Evolutionary conservation across 164 flowering plant genomes (phyloP).

Genomic region (Berberis vulgaris): DNA sequence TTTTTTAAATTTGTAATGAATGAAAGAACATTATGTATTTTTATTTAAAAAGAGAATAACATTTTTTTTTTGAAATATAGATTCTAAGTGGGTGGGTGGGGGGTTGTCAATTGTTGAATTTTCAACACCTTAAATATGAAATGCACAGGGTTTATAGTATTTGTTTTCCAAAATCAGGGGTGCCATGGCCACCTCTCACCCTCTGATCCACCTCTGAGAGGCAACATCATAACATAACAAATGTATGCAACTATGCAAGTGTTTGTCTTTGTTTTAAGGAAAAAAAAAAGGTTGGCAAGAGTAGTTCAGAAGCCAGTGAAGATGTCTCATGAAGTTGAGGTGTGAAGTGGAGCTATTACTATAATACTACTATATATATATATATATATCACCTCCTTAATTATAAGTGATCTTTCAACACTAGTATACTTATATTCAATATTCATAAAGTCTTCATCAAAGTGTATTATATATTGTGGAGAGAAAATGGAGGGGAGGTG

Average conservation of each 20-base stretch:
- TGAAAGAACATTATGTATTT: too few relatives aligned
- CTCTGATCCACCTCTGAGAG: too few relatives aligned
- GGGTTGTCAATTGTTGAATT: too few relatives aligned
- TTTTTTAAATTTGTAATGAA: too few relatives aligned
- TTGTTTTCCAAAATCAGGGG: too few relatives aligned
- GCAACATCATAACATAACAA: too few relatives aligned
- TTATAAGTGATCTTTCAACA: conserved; percentile 1
- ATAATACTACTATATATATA: not conserved
- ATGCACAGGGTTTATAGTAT: too few relatives aligned
- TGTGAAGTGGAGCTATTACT: not conserved
- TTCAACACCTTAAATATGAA: too few relatives aligned
- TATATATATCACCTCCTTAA: not conserved
- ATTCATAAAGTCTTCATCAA: not conserved
- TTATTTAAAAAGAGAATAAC: too few relatives aligned
- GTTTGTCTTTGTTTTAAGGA: conserved; percentile 22
- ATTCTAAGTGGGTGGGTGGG: too few relatives aligned
- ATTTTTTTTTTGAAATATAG: too few relatives aligned
- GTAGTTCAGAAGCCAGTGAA: conserved; percentile 29
- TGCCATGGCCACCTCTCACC: too few relatives aligned
- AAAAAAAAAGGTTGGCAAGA: conserved; percentile 12
- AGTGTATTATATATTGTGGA: not conserved
- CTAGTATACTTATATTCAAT: not conserved
- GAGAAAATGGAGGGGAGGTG: not conserved
- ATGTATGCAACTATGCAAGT: not conserved
- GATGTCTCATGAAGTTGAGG: conserved; percentile 8